Conservation (phyloP, 495 filamentous ascomycete genomes). For the Trypethelium eluteriae region DNA sequence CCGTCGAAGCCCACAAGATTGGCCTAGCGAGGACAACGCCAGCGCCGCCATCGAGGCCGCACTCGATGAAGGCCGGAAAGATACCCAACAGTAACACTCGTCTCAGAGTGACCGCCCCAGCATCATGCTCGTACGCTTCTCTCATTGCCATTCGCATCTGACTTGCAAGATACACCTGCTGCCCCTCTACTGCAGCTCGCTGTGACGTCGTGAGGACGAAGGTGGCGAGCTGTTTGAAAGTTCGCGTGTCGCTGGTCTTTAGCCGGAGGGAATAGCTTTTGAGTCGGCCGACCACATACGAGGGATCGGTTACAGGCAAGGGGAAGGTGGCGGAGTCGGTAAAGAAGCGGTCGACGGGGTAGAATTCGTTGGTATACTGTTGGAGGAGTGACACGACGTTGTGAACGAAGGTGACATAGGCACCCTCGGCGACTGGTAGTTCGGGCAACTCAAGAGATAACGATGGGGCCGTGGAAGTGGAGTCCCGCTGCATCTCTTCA, state of each 20-base stretch:
- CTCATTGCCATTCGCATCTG: constrained; percentile 53
- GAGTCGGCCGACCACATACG: constrained; percentile 60
- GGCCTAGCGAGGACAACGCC: not conserved
- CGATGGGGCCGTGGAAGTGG: constrained; percentile 9
- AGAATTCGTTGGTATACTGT: constrained; percentile 57
- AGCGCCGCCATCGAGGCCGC: constrained; percentile 31
- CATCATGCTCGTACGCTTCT: constrained; percentile 43
- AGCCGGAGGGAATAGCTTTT: constrained; percentile 58
- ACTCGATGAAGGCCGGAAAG: constrained; percentile 58
- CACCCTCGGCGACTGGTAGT: constrained; percentile 35
- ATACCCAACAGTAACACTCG: constrained; percentile 50
- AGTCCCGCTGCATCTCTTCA: constrained; percentile 46
- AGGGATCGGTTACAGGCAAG: constrained; percentile 56
- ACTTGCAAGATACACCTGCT: constrained; percentile 51
- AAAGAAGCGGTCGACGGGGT: constrained; percentile 58
- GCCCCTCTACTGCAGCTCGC: constrained; percentile 52
- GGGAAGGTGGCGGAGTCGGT: constrained; percentile 59
- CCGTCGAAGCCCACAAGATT: not conserved
- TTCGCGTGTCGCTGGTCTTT: constrained; percentile 35
- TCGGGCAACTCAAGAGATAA: constrained; percentile 6
- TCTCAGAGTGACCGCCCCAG: constrained; percentile 46
- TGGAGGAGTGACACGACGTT: constrained; percentile 55
- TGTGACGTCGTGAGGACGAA: constrained; percentile 61
- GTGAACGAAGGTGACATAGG: constrained; percentile 63
- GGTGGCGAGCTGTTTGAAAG: constrained; percentile 49